A percentile compares a stretch with the other conserved stretches of the same genome.
Conservation (phyloP, 2,329 filamentous ascomycete genomes). For the Penicillium sp. region DNA sequence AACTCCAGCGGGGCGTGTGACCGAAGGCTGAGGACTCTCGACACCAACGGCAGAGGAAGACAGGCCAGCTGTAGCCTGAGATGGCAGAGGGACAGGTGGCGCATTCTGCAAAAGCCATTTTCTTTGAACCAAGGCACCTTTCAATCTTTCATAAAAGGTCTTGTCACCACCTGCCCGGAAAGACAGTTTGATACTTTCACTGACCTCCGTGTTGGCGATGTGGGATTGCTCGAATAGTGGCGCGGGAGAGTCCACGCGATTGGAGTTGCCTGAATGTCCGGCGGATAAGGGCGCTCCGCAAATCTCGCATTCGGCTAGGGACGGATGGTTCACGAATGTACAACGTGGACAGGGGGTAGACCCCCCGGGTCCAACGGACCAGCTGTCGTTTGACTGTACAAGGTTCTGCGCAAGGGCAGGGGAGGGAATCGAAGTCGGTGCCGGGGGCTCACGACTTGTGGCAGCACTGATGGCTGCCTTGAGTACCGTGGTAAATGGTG, state of each 20-base stretch:
- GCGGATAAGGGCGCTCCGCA: constrained; percentile 75
- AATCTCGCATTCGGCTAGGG: constrained; percentile 82
- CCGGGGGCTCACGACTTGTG: constrained; percentile 50
- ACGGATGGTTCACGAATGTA: constrained; percentile 92
- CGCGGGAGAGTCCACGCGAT: constrained; percentile 74
- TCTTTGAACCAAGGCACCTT: constrained; percentile 82
- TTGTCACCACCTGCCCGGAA: constrained; percentile 88
- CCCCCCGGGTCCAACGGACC: constrained; percentile 8
- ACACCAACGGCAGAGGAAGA: constrained; percentile 24
- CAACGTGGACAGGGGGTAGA: constrained; percentile 72
- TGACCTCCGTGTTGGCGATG: constrained; percentile 59
- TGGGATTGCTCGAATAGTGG: constrained; percentile 59
- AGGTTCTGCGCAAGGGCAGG: not conserved
- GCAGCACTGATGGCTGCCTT: constrained; percentile 81
- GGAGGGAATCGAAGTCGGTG: constrained; percentile 10
- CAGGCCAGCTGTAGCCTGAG: constrained; percentile 33
- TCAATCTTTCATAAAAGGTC: constrained; percentile 85
- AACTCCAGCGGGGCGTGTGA: constrained; percentile 60
- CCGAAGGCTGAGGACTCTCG: constrained; percentile 26
- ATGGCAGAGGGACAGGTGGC: constrained; percentile 75
- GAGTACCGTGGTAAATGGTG: constrained; percentile 75
- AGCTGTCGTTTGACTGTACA: not conserved
- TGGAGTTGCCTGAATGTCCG: constrained; percentile 44
- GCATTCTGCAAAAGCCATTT: constrained; percentile 95
- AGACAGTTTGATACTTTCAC: constrained; percentile 83